These are phyloP conservation scores for Fusarium multiceps DNA, from an alignment of 2,329 filamentous ascomycete genomes.

Conservation along the genomic window DNA sequence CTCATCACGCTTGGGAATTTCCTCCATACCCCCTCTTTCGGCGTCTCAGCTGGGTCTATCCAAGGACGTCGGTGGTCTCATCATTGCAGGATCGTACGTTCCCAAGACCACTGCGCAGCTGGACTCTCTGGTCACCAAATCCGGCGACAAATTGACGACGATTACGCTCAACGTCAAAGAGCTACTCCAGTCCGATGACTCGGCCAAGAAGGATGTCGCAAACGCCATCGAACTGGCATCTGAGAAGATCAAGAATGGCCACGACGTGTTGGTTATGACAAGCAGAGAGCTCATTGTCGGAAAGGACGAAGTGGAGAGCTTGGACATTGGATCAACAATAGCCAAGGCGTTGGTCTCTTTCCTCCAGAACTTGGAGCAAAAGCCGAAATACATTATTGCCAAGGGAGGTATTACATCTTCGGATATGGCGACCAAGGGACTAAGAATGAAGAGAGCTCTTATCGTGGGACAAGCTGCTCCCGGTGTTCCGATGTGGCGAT, in stretches of 20 bases:
- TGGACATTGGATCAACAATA: conserved; percentile 66
- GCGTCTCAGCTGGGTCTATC: conserved; percentile 56
- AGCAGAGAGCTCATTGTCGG: conserved; percentile 62
- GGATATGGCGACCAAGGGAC: conserved; percentile 67
- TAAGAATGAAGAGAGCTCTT: conserved; percentile 63
- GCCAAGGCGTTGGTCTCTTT: conserved; percentile 64
- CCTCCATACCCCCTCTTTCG: conserved; percentile 61
- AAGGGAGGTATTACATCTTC: conserved; percentile 71
- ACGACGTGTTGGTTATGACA: conserved; percentile 70
- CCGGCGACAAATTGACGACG: conserved; percentile 55
- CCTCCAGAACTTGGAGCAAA: conserved; percentile 57
- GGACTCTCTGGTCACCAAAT: conserved; percentile 53
- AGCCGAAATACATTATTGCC: conserved; percentile 67
- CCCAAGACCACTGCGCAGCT: conserved; percentile 69
- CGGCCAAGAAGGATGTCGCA: conserved; percentile 48
- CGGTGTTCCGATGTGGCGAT: conserved; percentile 69
- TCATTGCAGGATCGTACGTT: conserved; percentile 68
- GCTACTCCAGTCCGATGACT: conserved; percentile 55
- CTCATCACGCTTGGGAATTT: conserved; percentile 63
- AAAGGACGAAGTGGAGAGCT: conserved; percentile 59
- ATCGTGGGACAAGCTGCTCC: conserved; percentile 68
- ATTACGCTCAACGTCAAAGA: conserved; percentile 61
- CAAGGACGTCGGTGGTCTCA: conserved; percentile 58
- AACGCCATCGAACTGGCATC: conserved; percentile 51
- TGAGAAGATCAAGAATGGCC: conserved; percentile 55